Evolutionary conservation across 208 protist genomes (phyloP), one percentile per base, ranked within the genome.

Genomic region (Crithidia bombi): DNA sequence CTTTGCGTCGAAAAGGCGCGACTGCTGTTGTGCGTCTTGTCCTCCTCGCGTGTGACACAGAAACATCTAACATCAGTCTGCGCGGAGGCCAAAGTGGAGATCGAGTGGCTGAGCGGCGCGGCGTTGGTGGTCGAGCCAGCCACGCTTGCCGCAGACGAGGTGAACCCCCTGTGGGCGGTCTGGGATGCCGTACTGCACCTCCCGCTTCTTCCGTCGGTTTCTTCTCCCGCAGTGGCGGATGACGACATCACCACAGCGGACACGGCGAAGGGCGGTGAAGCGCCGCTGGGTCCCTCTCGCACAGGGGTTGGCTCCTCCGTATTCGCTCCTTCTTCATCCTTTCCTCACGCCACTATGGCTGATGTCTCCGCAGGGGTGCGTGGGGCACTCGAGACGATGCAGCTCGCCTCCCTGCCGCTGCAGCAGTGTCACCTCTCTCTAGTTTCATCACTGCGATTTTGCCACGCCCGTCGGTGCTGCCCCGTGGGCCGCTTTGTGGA

Each of bases 21-120:
- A 0, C 69, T 92, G 21, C 73, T 88, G 41, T 67, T 93, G 15
- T 95, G 80, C 49, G 15, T 90, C 21, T 71, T 77, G 47, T 65
- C 83, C 30, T 89, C 85, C 21, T 92, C 86, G 33, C 82, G 78
- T 28, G 59, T 82, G 12, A 89, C 87, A n/a, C 90, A 93, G 73
- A 65, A 82, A 43, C 58, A 78, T 21, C 70, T 92, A 26, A 77
- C 70, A 3, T 49, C 62, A 15, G 66, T 63, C 28, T 79, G 57
- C 49, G 49, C 30, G 61, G 75, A 26, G 41, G 56, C 69, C 21
- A 54, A 49, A 7, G 33, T 85, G 44, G 49, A 70, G 21, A 41
- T 91, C 19, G 69, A 70, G 57, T 95, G 90, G 90, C 28, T 93
- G 6, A 67, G 75, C 25, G 90, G 87, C 12, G 86, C 85, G 5